Evolutionary conservation across 441 rosid genomes (phyloP), one percentile per base, ranked within the genome.

Genomic region (Aquilaria agallochum): DNA sequence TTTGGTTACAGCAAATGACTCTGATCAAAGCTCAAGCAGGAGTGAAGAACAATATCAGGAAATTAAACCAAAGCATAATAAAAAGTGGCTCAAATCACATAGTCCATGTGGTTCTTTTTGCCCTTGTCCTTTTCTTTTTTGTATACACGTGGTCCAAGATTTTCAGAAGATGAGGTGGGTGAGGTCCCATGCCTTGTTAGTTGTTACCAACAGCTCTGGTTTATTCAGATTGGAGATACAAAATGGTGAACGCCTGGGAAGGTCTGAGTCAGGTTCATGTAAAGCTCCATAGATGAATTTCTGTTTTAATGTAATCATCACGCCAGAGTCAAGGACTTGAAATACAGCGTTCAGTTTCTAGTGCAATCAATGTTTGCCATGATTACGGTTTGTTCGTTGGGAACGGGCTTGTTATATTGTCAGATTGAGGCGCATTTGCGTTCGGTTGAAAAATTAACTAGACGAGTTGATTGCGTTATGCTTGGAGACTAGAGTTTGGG

Each of bases 1-100:
- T 69, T 48, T 58, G 52, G 9, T 66, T 51, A 69, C 88, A 95
- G 99, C 99, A 90, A 95, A 74, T 87, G 89, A 87, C 90, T 0
- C 58, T 92, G 76, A 83, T 85, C n/a, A 88, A 83, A 86, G 98
- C 99, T 60, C 95, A 85, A 76, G 96, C 96, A 0, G 95, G 97
- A 10, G 93, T 95, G 73, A 89, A 92, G 92, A 95, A 95, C 83
- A 95, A 88, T 77, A 78, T 86, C 58, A 80, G 96, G 78, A 95
- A 85, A 68, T 70, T 95, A 79, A 88, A 90, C 79, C 51, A 59
- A 83, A 88, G 93, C 81, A 84, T 92, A 32, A 84, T 86, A 62
- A 78, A 80, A 68, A 73, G 74, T 58, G 99, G 96, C 10, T 84
- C 83, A 62, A 90, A 83, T 74, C 92, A 83, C 61, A 68, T 88